These are phyloP conservation scores for Arachnomyces sp. DNA, from an alignment of 2,329 filamentous ascomycete genomes.

Conservation along the genomic window DNA sequence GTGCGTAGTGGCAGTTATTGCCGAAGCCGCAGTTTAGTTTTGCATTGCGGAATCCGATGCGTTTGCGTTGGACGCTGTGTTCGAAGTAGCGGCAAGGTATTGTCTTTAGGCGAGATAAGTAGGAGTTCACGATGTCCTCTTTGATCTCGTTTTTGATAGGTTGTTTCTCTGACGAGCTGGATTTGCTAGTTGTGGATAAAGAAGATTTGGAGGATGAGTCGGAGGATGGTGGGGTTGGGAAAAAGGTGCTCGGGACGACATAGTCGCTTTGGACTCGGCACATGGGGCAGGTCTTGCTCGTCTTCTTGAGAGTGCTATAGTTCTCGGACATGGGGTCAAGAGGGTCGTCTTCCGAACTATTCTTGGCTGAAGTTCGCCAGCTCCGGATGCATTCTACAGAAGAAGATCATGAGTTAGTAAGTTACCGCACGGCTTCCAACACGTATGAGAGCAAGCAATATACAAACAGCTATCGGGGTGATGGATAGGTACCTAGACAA, in stretches of 20 bases:
- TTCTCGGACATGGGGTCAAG: constrained; percentile 3
- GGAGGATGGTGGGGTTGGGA: constrained; percentile 14
- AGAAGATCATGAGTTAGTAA: background rate
- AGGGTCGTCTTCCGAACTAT: constrained; percentile 9
- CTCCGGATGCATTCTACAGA: constrained; percentile 19
- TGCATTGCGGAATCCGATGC: background rate
- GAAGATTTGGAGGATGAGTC: background rate
- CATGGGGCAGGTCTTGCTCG: constrained; percentile 21
- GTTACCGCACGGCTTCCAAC: too few relatives aligned
- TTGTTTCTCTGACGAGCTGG: background rate
- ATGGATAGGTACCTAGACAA: constrained; percentile 18
- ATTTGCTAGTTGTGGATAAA: constrained; percentile 1
- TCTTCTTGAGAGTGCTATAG: constrained; percentile 10
- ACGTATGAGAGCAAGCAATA: too few relatives aligned
- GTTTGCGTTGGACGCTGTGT: constrained; percentile 10
- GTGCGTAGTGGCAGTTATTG: constrained; percentile 23
- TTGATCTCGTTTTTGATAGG: constrained; percentile 13
- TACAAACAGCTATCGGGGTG: too few relatives aligned
- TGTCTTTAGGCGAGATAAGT: constrained; percentile 17
- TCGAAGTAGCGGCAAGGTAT: constrained; percentile 21
- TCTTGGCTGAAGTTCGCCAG: constrained; percentile 19
- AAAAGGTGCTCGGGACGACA: constrained; percentile 21
- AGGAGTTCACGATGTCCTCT: constrained; percentile 17
- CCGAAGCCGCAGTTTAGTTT: constrained; percentile 18
- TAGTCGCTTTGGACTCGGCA: constrained; percentile 21